Conservation (phyloP, 768 basidiomycete genomes). For the Daedaleopsis nitida region DNA sequence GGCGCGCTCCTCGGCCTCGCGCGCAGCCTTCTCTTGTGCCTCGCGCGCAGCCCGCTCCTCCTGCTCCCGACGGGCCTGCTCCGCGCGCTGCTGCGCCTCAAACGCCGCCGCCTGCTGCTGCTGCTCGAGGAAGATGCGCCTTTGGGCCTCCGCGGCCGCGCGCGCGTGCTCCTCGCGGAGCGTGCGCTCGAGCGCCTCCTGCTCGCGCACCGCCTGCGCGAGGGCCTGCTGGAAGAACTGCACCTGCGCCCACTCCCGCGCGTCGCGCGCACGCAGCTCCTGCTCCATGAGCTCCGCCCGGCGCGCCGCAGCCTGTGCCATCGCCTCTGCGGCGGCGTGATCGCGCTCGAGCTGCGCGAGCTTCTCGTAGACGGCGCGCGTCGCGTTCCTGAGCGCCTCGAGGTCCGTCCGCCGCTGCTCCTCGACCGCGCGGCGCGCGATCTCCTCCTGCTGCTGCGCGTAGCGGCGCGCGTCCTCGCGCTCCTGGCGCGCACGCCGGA, state of each 20-base stretch:
- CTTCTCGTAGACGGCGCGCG: not conserved
- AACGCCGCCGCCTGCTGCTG: not conserved
- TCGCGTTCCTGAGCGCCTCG: not conserved
- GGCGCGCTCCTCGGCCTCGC: not conserved
- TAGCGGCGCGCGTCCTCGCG: not conserved
- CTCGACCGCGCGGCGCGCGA: constrained; percentile 1
- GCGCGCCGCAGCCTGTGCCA: not conserved
- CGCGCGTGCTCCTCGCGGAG: constrained; percentile 7
- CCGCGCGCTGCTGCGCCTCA: not conserved
- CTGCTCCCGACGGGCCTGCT: constrained; percentile 1
- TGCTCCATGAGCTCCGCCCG: not conserved
- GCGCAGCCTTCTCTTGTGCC: not conserved
- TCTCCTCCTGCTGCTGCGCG: constrained; percentile 1
- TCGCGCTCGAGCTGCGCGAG: not conserved
- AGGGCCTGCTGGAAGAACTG: not conserved
- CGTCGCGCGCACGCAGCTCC: not conserved
- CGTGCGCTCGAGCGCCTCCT: constrained; percentile 6
- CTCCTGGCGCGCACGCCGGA: not conserved
- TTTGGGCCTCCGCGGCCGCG: not conserved
- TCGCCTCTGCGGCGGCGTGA: not conserved
- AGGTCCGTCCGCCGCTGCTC: not conserved
- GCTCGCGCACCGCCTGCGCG: not conserved
- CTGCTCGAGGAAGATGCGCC: not conserved
- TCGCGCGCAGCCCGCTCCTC: not conserved
- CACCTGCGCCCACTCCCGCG: not conserved